phyloP scores from a whole-genome alignment of 352 stramenopile species.

The Poterioochromonas sp. region DNA sequence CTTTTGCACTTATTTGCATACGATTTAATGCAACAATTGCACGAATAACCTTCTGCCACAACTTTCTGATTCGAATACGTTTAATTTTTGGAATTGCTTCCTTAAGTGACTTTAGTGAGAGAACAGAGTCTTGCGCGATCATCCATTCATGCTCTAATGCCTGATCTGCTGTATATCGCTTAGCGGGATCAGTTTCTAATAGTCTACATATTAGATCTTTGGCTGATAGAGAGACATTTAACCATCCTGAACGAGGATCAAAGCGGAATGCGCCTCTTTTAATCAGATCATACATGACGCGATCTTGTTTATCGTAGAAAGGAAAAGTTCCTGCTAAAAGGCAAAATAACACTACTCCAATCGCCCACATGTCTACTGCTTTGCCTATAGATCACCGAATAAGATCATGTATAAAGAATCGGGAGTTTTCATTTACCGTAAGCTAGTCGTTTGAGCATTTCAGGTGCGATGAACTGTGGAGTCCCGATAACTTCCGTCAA shows the following conservation, averaged over 20 bases:
- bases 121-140: no score
- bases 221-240: constrained; percentile 37
- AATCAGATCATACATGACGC: neutral
- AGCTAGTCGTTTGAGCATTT: constrained; percentile 92
- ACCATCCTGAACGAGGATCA: no score
- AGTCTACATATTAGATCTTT: constrained; percentile 63
- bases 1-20: no score
- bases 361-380: constrained; percentile 22
- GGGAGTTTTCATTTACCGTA: no score
- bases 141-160: constrained; percentile 54
- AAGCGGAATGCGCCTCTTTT: no score
- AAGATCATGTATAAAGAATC: no score
- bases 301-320: neutral
- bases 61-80: no score
- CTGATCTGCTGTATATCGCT: constrained; percentile 57
- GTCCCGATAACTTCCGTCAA: constrained; percentile 68
- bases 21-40: no score
- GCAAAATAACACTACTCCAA: neutral
- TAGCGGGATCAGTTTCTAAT: constrained; percentile 53
- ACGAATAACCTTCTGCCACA: no score
- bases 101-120: no score
- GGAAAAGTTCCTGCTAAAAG: neutral
- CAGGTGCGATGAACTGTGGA: constrained; percentile 88
- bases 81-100: no score
- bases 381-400: no score